Conservation (phyloP, 176 grass and related monocot species). For the Hsuehochloa calcarea region DNA sequence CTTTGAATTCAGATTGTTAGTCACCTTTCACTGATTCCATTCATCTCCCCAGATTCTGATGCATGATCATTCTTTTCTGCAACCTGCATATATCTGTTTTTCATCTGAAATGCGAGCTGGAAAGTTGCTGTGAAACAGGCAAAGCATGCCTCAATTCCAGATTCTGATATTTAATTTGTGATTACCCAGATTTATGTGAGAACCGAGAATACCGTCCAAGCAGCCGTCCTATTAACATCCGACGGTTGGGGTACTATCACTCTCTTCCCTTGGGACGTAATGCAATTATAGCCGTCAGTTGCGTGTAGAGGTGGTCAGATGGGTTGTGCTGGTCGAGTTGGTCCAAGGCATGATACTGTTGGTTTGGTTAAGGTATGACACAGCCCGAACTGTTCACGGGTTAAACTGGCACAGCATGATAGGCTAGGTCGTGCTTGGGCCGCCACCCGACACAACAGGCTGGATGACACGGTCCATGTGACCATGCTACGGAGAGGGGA, state of each 20-base stretch:
- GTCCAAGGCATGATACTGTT: too few relatives aligned
- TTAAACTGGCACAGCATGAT: too few relatives aligned
- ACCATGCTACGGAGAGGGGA: too few relatives aligned
- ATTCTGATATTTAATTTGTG: not conserved
- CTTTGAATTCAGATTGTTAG: constrained; percentile 1
- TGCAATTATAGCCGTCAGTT: not conserved
- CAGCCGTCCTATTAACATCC: constrained; percentile 1
- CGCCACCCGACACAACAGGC: too few relatives aligned
- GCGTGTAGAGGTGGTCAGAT: not conserved
- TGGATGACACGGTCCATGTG: too few relatives aligned
- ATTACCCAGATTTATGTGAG: not conserved
- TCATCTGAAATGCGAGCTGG: not conserved
- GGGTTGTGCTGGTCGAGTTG: too few relatives aligned
- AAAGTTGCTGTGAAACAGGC: not conserved
- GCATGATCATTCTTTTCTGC: not conserved
- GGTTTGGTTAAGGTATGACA: too few relatives aligned
- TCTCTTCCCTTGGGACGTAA: not conserved
- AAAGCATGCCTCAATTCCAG: not conserved
- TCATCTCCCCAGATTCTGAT: not conserved
- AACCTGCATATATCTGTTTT: not conserved
- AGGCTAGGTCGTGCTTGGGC: too few relatives aligned
- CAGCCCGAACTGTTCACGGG: too few relatives aligned
- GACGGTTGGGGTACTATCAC: not conserved
- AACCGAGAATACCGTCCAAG: not conserved
- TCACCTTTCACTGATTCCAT: constrained; percentile 3